A percentile compares a stretch with the other conserved stretches of the same genome.
phyloP scores from a whole-genome alignment of 1,139 yeast species.

The Scheffersomyces lignicola region DNA sequence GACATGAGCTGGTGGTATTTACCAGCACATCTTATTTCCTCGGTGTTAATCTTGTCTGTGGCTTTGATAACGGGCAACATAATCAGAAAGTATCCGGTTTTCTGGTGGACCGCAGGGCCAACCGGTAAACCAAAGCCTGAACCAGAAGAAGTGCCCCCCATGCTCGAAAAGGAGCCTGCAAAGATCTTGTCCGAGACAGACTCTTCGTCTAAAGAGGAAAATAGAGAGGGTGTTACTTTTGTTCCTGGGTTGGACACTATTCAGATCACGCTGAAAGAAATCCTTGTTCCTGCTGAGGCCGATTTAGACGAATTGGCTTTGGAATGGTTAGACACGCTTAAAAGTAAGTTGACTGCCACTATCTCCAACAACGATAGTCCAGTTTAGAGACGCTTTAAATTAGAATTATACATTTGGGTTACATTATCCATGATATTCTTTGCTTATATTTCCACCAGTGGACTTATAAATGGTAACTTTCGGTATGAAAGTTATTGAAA shows the following conservation, averaged over 20 bases:
- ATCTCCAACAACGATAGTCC: conserved; percentile 2
- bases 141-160: conserved; percentile 3
- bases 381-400: too few relatives aligned
- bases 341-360: conserved; percentile 12
- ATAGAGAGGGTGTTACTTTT: conserved; percentile 10
- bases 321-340: conserved; percentile 27
- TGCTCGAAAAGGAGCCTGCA: conserved; percentile 2
- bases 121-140: conserved; percentile 6
- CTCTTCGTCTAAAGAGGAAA: conserved; percentile 7
- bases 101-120: conserved; percentile 59
- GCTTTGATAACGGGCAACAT: conserved; percentile 61
- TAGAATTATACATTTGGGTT: too few relatives aligned
- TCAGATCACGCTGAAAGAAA: conserved; percentile 18
- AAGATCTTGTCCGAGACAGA: conserved; percentile 6
- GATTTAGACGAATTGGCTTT: conserved; percentile 26
- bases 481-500: conserved; percentile 1
- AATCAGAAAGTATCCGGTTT: conserved; percentile 54
- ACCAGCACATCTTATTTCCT: conserved; percentile 55
- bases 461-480: too few relatives aligned
- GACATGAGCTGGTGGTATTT: conserved; percentile 69
- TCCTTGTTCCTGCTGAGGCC: conserved; percentile 24
- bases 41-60: conserved; percentile 49
- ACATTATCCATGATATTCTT: too few relatives aligned
- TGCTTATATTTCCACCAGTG: too few relatives aligned
- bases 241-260: conserved; percentile 12